A percentile compares a stretch with the other conserved stretches of the same genome.
Conservation (phyloP, 75 land plant species). For the Pinus albicaulis region DNA sequence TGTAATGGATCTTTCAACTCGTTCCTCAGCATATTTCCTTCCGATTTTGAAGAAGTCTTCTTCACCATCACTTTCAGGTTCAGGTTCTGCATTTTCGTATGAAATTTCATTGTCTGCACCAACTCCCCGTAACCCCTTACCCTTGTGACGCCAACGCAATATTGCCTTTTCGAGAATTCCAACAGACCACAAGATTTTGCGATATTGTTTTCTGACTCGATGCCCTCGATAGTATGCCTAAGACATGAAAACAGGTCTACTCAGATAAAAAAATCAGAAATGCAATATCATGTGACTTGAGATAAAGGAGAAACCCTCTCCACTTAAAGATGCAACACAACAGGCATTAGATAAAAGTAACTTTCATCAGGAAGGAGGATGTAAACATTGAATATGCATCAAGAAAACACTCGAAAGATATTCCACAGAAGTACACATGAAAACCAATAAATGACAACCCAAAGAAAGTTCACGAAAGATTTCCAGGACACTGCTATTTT, state of each 20-base stretch:
- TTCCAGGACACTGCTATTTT: neutral
- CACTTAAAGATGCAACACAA: neutral
- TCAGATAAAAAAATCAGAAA: neutral
- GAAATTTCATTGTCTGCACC: slow-evolving; percentile 18
- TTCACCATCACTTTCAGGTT: slow-evolving; percentile 23
- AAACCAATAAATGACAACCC: neutral
- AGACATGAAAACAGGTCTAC: neutral
- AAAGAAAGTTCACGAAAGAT: neutral
- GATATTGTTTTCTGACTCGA: slow-evolving; percentile 61
- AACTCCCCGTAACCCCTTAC: slow-evolving; percentile 78
- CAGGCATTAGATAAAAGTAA: neutral
- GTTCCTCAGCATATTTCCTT: slow-evolving; percentile 66
- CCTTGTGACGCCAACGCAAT: slow-evolving; percentile 75
- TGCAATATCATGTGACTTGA: neutral
- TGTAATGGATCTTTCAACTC: slow-evolving; percentile 57
- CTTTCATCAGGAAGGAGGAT: neutral
- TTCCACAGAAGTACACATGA: neutral
- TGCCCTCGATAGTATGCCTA: slow-evolving; percentile 72
- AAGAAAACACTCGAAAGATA: neutral
- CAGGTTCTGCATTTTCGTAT: neutral
- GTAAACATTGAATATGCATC: neutral
- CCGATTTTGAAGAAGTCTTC: slow-evolving; percentile 64
- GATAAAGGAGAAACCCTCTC: neutral
- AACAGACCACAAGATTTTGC: slow-evolving; percentile 82
- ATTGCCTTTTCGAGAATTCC: slow-evolving; percentile 84